Percentiles rank a stretch among this genome's conserved stretches.
Evolutionary conservation across 1,139 yeast genomes (phyloP).

Genomic region (Pichia sp.): DNA sequence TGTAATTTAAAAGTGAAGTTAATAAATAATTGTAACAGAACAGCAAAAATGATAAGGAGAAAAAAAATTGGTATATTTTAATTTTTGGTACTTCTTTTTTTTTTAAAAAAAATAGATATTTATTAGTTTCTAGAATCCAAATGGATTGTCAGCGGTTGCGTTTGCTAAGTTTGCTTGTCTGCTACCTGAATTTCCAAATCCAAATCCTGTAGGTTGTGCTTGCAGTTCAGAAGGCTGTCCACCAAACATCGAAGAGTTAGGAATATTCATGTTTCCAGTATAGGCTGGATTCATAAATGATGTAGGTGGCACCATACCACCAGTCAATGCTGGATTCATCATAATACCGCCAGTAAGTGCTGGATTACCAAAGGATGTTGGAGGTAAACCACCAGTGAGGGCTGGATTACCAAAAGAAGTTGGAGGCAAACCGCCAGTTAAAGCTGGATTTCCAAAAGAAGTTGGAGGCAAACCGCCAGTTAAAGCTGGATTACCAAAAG

Average conservation of each 20-base stretch:
- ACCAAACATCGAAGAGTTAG: slow-evolving; percentile 1
- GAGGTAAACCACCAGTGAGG: slow-evolving; percentile 17
- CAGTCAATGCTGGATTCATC: slow-evolving; percentile 11
- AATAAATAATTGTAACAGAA: too few species aligned
- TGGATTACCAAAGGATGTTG: slow-evolving; percentile 31
- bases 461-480: slow-evolving; percentile 34
- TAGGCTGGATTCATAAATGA: slow-evolving; percentile 6
- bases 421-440: slow-evolving; percentile 16
- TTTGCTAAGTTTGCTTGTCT: slow-evolving; percentile 76
- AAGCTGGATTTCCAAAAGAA: slow-evolving; percentile 26
- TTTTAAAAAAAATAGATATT: too few species aligned
- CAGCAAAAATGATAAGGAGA: too few species aligned
- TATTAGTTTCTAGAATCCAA: slow-evolving; percentile 61
- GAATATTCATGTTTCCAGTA: slow-evolving; percentile 14
- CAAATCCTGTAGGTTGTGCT: slow-evolving; percentile 29
- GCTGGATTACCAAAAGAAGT: slow-evolving; percentile 10
- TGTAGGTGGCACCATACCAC: slow-evolving; percentile 16
- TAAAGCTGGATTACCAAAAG: slow-evolving; percentile 35
- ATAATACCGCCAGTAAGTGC: slow-evolving; percentile 16
- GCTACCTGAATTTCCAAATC: slow-evolving; percentile 32
- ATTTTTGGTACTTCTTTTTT: too few species aligned
- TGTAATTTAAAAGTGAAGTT: too few species aligned
- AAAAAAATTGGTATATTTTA: too few species aligned
- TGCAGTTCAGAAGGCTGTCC: slow-evolving; percentile 15
- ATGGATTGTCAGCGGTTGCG: slow-evolving; percentile 91